These are phyloP conservation scores for Ceratobasidium sp. DNA, from an alignment of 1,284 basidiomycete species.

Conservation along the genomic window DNA sequence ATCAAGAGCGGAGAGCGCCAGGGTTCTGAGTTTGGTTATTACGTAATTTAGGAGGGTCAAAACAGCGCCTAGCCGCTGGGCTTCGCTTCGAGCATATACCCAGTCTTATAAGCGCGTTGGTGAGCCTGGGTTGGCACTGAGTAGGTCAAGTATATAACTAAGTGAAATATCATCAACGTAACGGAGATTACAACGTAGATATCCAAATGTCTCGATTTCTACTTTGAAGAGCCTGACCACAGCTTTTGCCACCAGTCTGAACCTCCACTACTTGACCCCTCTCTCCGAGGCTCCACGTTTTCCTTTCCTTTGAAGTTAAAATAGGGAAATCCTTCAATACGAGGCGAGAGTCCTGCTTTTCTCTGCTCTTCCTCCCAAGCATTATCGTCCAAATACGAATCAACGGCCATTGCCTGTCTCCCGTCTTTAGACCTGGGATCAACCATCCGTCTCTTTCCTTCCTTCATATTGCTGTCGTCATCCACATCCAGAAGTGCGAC, in stretches of 20 bases:
- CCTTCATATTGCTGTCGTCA: constrained; percentile 52
- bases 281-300: constrained; percentile 25
- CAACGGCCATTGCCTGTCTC: constrained; percentile 66
- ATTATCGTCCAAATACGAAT: constrained; percentile 72
- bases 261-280: background rate
- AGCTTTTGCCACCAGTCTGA: constrained; percentile 35
- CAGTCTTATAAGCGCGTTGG: background rate
- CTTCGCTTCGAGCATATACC: constrained; percentile 4
- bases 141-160: background rate
- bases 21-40: background rate
- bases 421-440: constrained; percentile 45
- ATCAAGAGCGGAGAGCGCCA: constrained; percentile 1
- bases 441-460: constrained; percentile 51
- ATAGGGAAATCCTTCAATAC: constrained; percentile 49
- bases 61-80: background rate
- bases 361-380: constrained; percentile 68
- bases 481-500: constrained; percentile 67
- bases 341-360: constrained; percentile 43
- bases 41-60: background rate
- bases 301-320: constrained; percentile 44
- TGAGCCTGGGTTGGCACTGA: no score
- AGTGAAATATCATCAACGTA: background rate
- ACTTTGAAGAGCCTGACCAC: constrained; percentile 29
- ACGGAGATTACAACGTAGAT: background rate
- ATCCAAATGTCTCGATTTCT: background rate